Evolutionary conservation across 495 filamentous ascomycete genomes (phyloP).

Genomic region (Penicillium subrubescens): DNA sequence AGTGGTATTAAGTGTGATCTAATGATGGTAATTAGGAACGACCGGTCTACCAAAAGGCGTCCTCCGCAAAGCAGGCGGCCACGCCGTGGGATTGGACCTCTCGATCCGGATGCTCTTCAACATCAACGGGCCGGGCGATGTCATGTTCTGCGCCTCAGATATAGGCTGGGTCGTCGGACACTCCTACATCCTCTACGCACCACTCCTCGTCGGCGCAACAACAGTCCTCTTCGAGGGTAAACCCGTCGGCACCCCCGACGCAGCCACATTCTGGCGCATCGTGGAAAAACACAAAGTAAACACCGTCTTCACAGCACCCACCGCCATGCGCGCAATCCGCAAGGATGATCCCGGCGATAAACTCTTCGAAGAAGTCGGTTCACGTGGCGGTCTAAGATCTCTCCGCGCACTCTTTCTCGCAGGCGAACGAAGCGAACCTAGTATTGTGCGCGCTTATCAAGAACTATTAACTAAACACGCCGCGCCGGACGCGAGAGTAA

Average conservation of each 20-base stretch:
- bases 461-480: slow-evolving; percentile 65
- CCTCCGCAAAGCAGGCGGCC: slow-evolving; percentile 78
- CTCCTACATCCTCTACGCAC: slow-evolving; percentile 83
- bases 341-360: slow-evolving; percentile 78
- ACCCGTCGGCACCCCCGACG: slow-evolving; percentile 85
- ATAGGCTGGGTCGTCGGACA: slow-evolving; percentile 88
- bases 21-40: slow-evolving; percentile 54
- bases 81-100: slow-evolving; percentile 82
- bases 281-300: slow-evolving; percentile 84
- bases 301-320: slow-evolving; percentile 82
- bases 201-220: slow-evolving; percentile 79
- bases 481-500: slow-evolving; percentile 63
- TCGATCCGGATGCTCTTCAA: slow-evolving; percentile 79
- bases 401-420: slow-evolving; percentile 80
- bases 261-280: slow-evolving; percentile 85
- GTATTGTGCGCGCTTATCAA: slow-evolving; percentile 79
- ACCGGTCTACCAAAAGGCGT: slow-evolving; percentile 91
- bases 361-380: slow-evolving; percentile 60
- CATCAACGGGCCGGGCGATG: slow-evolving; percentile 77
- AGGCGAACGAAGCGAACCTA: slow-evolving; percentile 86
- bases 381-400: slow-evolving; percentile 64
- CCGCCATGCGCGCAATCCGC: slow-evolving; percentile 81
- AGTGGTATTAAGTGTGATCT: not conserved
- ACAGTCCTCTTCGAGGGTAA: slow-evolving; percentile 92
- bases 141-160: slow-evolving; percentile 82